These are phyloP conservation scores for Cyphellophora europaea DNA, from an alignment of 2,329 filamentous ascomycete genomes.

Conservation along the genomic window DNA sequence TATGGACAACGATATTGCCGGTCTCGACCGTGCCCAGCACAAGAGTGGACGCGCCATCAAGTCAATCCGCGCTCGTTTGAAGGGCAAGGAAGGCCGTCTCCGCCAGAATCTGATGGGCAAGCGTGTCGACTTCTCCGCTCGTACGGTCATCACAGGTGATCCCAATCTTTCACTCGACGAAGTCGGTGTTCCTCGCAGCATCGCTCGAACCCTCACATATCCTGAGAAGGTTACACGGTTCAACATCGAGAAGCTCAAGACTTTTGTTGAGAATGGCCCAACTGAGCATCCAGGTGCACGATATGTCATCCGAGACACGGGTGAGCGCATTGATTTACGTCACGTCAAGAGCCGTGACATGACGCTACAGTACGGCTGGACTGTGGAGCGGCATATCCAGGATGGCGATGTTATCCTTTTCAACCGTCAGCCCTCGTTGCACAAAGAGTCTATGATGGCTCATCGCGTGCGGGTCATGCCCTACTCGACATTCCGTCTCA, in stretches of 20 bases:
- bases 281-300: conserved; percentile 93
- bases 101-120: conserved; percentile 99
- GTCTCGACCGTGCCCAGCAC: conserved; percentile 85
- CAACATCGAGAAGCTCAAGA: conserved; percentile 88
- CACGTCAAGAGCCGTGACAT: conserved; percentile 86
- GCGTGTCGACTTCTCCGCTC: conserved; percentile 97
- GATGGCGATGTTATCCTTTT: conserved; percentile 98
- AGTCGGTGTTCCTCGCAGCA: conserved; percentile 90
- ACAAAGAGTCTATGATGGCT: conserved; percentile 99
- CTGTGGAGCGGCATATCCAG: conserved; percentile 92
- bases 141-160: conserved; percentile 98
- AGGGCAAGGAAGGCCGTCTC: conserved; percentile 97
- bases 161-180: conserved; percentile 94
- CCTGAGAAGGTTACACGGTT: conserved; percentile 96
- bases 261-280: conserved; percentile 84
- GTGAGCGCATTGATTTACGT: conserved; percentile 86
- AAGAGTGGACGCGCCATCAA: conserved; percentile 96
- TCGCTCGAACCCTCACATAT: conserved; percentile 87
- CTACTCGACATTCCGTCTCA: conserved; percentile 96
- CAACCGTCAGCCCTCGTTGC: conserved; percentile 96
- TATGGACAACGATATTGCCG: conserved; percentile 99
- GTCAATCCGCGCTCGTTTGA: conserved; percentile 90
- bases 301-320: conserved; percentile 89
- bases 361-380: conserved; percentile 90
- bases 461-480: conserved; percentile 97